These are phyloP conservation scores for Hagleromyces aurorensis DNA, from an alignment of 805 yeast genomes.

Conservation along the genomic window DNA sequence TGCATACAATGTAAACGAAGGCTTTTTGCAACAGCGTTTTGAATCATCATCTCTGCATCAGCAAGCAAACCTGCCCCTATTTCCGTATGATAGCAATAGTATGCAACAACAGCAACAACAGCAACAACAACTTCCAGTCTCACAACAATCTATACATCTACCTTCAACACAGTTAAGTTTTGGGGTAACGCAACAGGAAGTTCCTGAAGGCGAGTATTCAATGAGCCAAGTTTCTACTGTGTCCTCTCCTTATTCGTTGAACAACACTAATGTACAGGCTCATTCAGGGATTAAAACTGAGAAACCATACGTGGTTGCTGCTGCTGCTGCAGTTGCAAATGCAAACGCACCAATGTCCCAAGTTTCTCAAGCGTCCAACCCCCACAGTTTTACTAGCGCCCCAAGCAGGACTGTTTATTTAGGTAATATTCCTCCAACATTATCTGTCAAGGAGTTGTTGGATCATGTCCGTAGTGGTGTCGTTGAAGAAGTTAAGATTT, in stretches of 20 bases:
- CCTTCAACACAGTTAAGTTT: slow-evolving; percentile 6
- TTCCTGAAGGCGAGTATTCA: slow-evolving; percentile 6
- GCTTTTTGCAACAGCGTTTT: too few relatives aligned
- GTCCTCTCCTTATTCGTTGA: slow-evolving; percentile 10
- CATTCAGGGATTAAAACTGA: slow-evolving; percentile 3
- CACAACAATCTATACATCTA: slow-evolving; percentile 1
- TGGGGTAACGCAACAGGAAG: slow-evolving; percentile 7
- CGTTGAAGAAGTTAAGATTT: slow-evolving; percentile 66
- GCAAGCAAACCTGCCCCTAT: too few relatives aligned
- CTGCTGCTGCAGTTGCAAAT: slow-evolving; percentile 24
- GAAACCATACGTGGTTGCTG: slow-evolving; percentile 9
- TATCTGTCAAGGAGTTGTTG: slow-evolving; percentile 71
- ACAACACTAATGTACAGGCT: slow-evolving; percentile 2
- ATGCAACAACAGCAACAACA: neutral
- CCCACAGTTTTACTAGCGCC: slow-evolving; percentile 36
- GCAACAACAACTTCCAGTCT: slow-evolving; percentile 3
- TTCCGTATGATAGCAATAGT: too few relatives aligned
- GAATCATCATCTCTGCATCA: too few relatives aligned
- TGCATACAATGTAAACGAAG: too few relatives aligned
- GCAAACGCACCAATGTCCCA: slow-evolving; percentile 15
- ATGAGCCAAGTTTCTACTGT: slow-evolving; percentile 12
- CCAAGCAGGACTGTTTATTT: slow-evolving; percentile 83
- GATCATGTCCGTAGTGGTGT: slow-evolving; percentile 90
- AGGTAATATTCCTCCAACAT: slow-evolving; percentile 79
- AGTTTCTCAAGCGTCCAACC: slow-evolving; percentile 16